phyloP scores from a whole-genome alignment of 768 basidiomycete species.

The Sarcodon aspratus region DNA sequence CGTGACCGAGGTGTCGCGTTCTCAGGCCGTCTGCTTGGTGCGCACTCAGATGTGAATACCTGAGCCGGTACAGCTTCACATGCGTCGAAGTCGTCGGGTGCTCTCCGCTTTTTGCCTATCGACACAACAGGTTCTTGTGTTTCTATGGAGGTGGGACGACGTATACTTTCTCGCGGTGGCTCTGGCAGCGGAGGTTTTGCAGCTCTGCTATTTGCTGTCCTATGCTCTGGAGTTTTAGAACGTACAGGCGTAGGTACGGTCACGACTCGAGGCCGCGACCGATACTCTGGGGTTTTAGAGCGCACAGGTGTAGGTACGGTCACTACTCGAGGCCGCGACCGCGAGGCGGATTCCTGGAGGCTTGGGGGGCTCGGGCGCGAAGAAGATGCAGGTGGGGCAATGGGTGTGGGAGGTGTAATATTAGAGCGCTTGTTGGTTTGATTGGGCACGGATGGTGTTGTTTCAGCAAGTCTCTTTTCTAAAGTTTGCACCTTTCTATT shows the following conservation, averaged over 20 bases:
- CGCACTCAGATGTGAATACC: conserved; percentile 46
- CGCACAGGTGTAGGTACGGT: conserved; percentile 8
- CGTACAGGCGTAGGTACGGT: conserved; percentile 8
- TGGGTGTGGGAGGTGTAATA: conserved; percentile 6
- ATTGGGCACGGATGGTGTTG: conserved; percentile 18
- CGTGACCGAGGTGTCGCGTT: conserved; percentile 51
- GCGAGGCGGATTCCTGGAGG: conserved; percentile 4
- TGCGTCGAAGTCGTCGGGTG: conserved; percentile 68
- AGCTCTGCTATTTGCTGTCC: no score
- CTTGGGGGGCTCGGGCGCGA: conserved; percentile 8
- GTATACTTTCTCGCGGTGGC: no score
- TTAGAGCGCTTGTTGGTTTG: conserved; percentile 4
- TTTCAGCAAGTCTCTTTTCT: conserved; percentile 51
- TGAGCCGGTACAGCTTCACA: conserved; percentile 47
- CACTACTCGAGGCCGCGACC: conserved; percentile 8
- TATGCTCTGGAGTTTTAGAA: conserved; percentile 18
- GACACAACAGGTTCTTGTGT: conserved; percentile 2
- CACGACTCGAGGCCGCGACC: conserved; percentile 8
- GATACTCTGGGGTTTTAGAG: conserved; percentile 18
- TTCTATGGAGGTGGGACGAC: no score
- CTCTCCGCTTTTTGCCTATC: conserved; percentile 57
- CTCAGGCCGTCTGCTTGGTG: conserved; percentile 17
- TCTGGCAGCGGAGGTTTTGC: no score
- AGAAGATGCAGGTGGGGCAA: conserved; percentile 11
- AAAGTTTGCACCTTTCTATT: conserved; percentile 63